Evolutionary conservation across 2,329 filamentous ascomycete genomes (phyloP).

Genomic region (Ophiocordyceps australis): DNA sequence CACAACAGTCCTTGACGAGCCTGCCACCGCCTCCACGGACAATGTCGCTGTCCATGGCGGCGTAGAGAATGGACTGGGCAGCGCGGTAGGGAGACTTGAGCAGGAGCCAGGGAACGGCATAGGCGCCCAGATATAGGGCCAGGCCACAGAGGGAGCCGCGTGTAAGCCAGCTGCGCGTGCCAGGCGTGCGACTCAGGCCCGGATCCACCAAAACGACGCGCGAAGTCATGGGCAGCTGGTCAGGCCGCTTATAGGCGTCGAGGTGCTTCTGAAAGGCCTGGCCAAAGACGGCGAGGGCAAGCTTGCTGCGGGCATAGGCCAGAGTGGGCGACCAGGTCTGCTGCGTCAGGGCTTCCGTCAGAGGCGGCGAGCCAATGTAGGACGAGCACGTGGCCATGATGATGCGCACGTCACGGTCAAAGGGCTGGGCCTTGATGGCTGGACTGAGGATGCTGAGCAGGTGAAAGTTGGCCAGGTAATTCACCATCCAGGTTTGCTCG

Average conservation of each 20-base stretch:
- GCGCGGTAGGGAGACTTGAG: constrained; percentile 73
- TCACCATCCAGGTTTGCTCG: constrained; percentile 84
- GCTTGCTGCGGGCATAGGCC: constrained; percentile 47
- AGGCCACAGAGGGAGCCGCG: constrained; percentile 71
- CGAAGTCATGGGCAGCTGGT: constrained; percentile 65
- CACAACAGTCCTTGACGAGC: constrained; percentile 76
- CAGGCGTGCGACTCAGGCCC: constrained; percentile 67
- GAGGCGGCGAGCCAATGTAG: constrained; percentile 62
- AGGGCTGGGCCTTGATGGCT: constrained; percentile 75
- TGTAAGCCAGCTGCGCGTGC: constrained; percentile 73
- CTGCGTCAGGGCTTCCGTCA: constrained; percentile 31
- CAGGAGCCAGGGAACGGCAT: constrained; percentile 70
- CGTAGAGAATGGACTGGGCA: constrained; percentile 72
- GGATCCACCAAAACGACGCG: constrained; percentile 80
- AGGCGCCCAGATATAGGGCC: constrained; percentile 56
- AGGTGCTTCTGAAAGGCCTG: constrained; percentile 86
- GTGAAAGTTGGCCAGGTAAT: constrained; percentile 93
- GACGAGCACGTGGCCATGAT: constrained; percentile 75
- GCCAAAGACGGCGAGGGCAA: constrained; percentile 80
- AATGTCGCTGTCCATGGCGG: constrained; percentile 64
- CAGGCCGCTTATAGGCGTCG: constrained; percentile 65
- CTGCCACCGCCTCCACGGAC: constrained; percentile 47
- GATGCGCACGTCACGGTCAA: constrained; percentile 83
- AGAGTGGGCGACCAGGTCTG: constrained; percentile 34
- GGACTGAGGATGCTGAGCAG: constrained; percentile 81